These are phyloP conservation scores for Syzygium grande DNA, from an alignment of 345 rosid genomes.

Conservation along the genomic window DNA sequence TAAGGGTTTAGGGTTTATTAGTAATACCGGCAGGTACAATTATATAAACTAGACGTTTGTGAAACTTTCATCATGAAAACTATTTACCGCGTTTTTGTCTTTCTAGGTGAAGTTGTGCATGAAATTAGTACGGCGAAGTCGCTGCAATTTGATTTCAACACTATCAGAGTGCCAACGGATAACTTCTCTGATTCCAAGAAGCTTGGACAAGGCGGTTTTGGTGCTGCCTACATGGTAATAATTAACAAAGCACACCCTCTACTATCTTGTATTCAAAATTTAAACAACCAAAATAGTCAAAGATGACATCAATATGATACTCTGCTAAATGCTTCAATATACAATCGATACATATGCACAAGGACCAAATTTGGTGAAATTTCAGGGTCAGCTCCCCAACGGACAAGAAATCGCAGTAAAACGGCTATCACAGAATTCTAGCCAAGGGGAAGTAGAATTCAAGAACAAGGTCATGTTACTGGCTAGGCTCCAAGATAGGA, in stretches of 20 bases:
- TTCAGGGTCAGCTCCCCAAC: slow-evolving; percentile 13
- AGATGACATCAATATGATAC: not conserved
- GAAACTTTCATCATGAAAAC: not conserved
- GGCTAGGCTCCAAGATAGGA: slow-evolving; percentile 36
- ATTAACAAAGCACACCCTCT: not conserved
- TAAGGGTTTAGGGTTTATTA: not conserved
- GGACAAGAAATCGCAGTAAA: slow-evolving; percentile 27
- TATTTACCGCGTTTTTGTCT: not conserved
- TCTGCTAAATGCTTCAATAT: not conserved
- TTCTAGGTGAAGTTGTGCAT: not conserved
- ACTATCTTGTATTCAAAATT: not conserved
- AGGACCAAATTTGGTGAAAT: not conserved
- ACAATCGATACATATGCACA: not conserved
- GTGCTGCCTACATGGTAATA: slow-evolving; percentile 18
- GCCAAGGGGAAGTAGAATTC: slow-evolving; percentile 35
- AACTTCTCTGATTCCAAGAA: slow-evolving; percentile 21
- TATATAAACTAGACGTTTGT: not conserved
- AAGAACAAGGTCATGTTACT: slow-evolving; percentile 27
- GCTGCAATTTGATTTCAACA: slow-evolving; percentile 2
- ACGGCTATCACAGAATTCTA: slow-evolving; percentile 17
- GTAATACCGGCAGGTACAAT: not conserved
- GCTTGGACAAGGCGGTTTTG: slow-evolving; percentile 23
- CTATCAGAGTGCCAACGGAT: slow-evolving; percentile 4
- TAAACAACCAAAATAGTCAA: not conserved
- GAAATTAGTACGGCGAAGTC: slow-evolving; percentile 3